phyloP scores from a whole-genome alignment of 1,284 basidiomycete genomes.

The Quambalaria eucalypti region DNA sequence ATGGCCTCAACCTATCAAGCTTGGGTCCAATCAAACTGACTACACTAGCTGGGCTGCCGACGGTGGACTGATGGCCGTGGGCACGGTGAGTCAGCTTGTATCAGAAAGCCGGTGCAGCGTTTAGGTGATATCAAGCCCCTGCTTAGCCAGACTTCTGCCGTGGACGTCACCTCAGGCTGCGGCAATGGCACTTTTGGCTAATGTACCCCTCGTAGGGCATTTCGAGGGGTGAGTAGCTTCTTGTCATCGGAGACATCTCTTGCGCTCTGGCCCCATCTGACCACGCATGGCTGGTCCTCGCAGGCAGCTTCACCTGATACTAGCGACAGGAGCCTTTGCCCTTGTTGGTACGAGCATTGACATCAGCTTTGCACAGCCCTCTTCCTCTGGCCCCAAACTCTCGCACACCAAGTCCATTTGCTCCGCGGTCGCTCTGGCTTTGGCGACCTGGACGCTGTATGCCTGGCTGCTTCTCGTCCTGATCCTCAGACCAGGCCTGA shows the following conservation, averaged over 20 bases:
- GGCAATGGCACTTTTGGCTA: background rate
- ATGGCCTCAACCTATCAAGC: too few species aligned
- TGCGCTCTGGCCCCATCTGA: background rate
- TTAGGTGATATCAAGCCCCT: background rate
- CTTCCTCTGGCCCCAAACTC: background rate
- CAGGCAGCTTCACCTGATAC: background rate
- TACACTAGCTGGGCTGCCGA: background rate
- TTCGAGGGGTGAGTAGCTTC: background rate
- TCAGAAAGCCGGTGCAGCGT: background rate
- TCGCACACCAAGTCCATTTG: background rate
- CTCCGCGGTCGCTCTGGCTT: background rate
- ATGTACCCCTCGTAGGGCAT: background rate
- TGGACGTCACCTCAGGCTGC: background rate
- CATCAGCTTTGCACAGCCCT: background rate
- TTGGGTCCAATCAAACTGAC: too few species aligned
- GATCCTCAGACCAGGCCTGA: background rate
- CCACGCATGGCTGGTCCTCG: background rate
- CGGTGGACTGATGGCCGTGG: background rate
- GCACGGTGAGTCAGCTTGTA: background rate
- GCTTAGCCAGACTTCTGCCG: background rate
- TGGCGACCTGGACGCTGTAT: background rate
- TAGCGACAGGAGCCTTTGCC: background rate
- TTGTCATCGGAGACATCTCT: background rate
- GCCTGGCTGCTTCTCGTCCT: background rate
- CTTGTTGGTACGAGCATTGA: background rate